Percentiles rank a stretch among this genome's conserved stretches.
phyloP scores from a whole-genome alignment of 2,329 filamentous ascomycete genomes.

The Colletotrichum shisoi region DNA sequence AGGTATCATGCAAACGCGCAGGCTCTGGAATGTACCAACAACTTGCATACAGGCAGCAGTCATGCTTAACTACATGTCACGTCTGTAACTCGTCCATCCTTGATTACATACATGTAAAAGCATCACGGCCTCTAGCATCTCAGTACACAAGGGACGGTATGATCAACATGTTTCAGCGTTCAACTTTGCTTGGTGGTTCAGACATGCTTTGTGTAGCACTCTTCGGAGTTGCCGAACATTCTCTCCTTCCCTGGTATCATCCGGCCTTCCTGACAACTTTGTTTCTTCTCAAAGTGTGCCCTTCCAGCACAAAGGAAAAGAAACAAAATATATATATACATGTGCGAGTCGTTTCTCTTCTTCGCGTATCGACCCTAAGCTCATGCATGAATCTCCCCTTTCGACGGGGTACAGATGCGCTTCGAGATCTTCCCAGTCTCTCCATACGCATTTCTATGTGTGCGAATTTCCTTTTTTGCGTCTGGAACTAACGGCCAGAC shows the following conservation, averaged over 20 bases:
- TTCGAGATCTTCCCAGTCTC: slow-evolving; percentile 36
- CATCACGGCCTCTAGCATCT: too few species aligned
- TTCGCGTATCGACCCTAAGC: slow-evolving; percentile 35
- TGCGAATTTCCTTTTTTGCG: slow-evolving; percentile 35
- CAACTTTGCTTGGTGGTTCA: slow-evolving; percentile 27
- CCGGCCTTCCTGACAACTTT: slow-evolving; percentile 33
- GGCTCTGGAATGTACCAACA: background rate
- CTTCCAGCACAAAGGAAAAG: slow-evolving; percentile 35
- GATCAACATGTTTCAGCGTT: slow-evolving; percentile 31
- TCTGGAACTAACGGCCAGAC: slow-evolving; percentile 29
- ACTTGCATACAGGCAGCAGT: background rate
- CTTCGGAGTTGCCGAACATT: slow-evolving; percentile 13
- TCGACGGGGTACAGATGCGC: slow-evolving; percentile 22
- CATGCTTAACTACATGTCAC: background rate
- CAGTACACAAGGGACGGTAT: background rate
- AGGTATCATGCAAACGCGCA: background rate
- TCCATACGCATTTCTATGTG: slow-evolving; percentile 32
- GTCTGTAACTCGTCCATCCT: too few species aligned
- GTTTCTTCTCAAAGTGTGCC: slow-evolving; percentile 31
- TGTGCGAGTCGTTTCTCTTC: slow-evolving; percentile 39
- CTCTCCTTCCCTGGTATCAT: slow-evolving; percentile 40
- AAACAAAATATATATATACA: slow-evolving; percentile 40
- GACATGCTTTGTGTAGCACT: slow-evolving; percentile 20
- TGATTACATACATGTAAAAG: too few species aligned
- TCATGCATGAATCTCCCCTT: slow-evolving; percentile 37